A percentile compares a stretch with the other conserved stretches of the same genome.
These are phyloP conservation scores for Ogataea minuta DNA, from an alignment of 805 yeast species.

Conservation along the genomic window DNA sequence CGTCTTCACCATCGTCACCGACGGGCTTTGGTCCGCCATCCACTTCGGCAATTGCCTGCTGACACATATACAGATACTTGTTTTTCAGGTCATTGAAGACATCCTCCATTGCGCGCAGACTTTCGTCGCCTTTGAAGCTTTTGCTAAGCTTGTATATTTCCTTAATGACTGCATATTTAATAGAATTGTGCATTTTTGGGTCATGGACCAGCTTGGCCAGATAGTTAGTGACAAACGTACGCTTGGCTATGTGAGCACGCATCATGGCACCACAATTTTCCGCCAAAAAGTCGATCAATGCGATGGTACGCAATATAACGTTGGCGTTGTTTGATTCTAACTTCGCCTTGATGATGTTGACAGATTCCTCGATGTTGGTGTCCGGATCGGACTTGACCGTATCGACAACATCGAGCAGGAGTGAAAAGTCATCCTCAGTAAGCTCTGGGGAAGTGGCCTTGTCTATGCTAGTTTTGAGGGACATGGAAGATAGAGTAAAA, in stretches of 20 bases:
- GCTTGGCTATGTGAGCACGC: constrained; percentile 60
- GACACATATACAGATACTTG: constrained; percentile 39
- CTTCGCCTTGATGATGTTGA: constrained; percentile 46
- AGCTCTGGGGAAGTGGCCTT: constrained; percentile 66
- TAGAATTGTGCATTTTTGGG: constrained; percentile 57
- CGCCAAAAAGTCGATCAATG: constrained; percentile 58
- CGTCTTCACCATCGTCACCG: constrained; percentile 54
- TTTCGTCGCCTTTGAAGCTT: constrained; percentile 71
- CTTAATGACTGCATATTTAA: constrained; percentile 64
- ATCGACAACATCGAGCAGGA: constrained; percentile 65
- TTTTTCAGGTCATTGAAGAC: constrained; percentile 50
- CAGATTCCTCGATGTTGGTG: constrained; percentile 46
- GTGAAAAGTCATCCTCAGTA: constrained; percentile 67
- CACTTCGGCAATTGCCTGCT: constrained; percentile 30
- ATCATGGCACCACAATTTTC: constrained; percentile 76
- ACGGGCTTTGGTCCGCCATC: constrained; percentile 21
- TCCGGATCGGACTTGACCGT: constrained; percentile 60
- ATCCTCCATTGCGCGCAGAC: constrained; percentile 65
- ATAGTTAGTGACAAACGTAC: constrained; percentile 44
- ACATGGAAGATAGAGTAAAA: constrained; percentile 10
- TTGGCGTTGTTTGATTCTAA: constrained; percentile 59
- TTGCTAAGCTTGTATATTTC: constrained; percentile 64
- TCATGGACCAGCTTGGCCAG: constrained; percentile 53
- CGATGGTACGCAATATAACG: constrained; percentile 56
- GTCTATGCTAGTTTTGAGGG: constrained; percentile 23